phyloP scores from a whole-genome alignment of 2,329 filamentous ascomycete species.

The Gnomoniopsis smithogilvyi region DNA sequence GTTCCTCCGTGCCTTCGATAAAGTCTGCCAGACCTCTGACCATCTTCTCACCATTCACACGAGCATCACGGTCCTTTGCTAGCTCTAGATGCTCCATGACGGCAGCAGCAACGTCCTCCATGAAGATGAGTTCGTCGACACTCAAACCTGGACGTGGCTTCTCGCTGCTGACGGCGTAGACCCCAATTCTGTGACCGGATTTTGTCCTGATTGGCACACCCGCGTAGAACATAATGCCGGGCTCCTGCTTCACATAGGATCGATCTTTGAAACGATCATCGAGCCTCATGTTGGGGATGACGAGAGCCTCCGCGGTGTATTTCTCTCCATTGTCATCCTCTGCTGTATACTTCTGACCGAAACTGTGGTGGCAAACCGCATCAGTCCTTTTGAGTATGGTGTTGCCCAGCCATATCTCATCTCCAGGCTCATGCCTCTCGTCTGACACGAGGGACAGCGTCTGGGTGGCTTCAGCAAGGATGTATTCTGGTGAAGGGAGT shows the following conservation, averaged over 20 bases:
- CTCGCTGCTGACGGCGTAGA: slow-evolving; percentile 5
- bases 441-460: slow-evolving; percentile 30
- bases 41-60: slow-evolving; percentile 23
- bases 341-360: slow-evolving; percentile 25
- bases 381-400: slow-evolving; percentile 1
- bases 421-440: slow-evolving; percentile 4
- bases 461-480: slow-evolving; percentile 8
- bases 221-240: slow-evolving; percentile 6
- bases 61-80: slow-evolving; percentile 20
- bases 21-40: slow-evolving; percentile 23
- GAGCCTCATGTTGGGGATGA: slow-evolving; percentile 11
- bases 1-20: slow-evolving; percentile 16
- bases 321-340: slow-evolving; percentile 35
- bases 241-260: background rate
- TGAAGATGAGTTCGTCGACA: slow-evolving; percentile 19
- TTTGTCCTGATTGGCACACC: slow-evolving; percentile 12
- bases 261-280: slow-evolving; percentile 16
- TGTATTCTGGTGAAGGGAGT: background rate
- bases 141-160: slow-evolving; percentile 2
- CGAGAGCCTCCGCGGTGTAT: background rate
- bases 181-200: slow-evolving; percentile 10
- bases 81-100: slow-evolving; percentile 27
- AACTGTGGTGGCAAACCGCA: slow-evolving; percentile 23
- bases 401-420: slow-evolving; percentile 12
- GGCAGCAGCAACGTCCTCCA: slow-evolving; percentile 24